These are phyloP conservation scores for Excoecaria agallocha DNA, from an alignment of 345 rosid species.

Conservation along the genomic window DNA sequence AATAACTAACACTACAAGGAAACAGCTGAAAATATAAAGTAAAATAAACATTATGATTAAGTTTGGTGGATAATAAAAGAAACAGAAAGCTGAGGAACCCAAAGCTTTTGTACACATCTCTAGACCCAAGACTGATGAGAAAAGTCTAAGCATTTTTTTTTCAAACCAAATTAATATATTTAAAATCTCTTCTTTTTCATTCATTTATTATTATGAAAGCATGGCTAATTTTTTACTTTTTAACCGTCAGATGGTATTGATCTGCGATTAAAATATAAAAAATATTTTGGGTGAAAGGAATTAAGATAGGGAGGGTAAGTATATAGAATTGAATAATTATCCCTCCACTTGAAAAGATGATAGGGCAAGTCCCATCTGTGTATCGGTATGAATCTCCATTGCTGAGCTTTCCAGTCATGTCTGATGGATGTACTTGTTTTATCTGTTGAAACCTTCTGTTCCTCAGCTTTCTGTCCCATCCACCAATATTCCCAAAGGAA, in stretches of 20 bases:
- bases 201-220: no score
- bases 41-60: background rate
- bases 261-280: no score
- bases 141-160: slow-evolving; percentile 20
- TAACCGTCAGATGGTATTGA: no score
- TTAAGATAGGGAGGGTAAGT: no score
- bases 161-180: no score
- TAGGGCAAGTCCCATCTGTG: slow-evolving; percentile 44
- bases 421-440: slow-evolving; percentile 54
- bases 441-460: slow-evolving; percentile 71
- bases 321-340: background rate
- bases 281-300: no score
- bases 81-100: slow-evolving; percentile 45
- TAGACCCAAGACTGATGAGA: slow-evolving; percentile 22
- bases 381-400: slow-evolving; percentile 20
- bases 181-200: background rate
- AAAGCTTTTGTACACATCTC: slow-evolving; percentile 30
- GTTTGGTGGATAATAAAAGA: slow-evolving; percentile 25
- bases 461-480: slow-evolving; percentile 86
- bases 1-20: slow-evolving; percentile 10
- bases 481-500: slow-evolving; percentile 50
- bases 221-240: no score
- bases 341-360: slow-evolving; percentile 21
- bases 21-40: background rate
- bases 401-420: slow-evolving; percentile 48